Evolutionary conservation across 768 basidiomycete species (phyloP).

Genomic region (Pleurotus eryngii): DNA sequence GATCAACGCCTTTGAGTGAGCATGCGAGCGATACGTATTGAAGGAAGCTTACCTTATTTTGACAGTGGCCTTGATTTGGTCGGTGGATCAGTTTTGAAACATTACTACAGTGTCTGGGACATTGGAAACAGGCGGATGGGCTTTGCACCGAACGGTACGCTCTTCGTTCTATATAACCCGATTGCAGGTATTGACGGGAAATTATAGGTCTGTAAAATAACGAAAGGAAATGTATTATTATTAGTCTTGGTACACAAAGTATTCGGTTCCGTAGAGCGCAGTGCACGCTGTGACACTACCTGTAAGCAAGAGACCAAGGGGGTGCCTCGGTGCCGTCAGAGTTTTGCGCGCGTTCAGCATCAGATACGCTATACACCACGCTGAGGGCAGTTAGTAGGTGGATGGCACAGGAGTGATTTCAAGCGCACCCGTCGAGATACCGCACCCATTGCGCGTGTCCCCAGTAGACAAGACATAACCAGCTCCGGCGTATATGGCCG

Average conservation of each 20-base stretch:
- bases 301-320: slow-evolving; percentile 7
- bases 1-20: slow-evolving; percentile 50
- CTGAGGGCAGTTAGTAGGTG: neutral
- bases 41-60: neutral
- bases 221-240: neutral
- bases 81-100: slow-evolving; percentile 55
- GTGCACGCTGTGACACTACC: slow-evolving; percentile 10
- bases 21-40: neutral
- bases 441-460: slow-evolving; percentile 11
- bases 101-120: slow-evolving; percentile 61
- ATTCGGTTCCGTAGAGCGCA: slow-evolving; percentile 12
- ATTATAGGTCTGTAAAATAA: neutral
- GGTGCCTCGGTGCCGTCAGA: slow-evolving; percentile 8
- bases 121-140: slow-evolving; percentile 46
- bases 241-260: slow-evolving; percentile 13
- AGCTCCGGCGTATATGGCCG: slow-evolving; percentile 7
- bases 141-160: slow-evolving; percentile 36
- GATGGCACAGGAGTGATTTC: neutral
- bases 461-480: slow-evolving; percentile 10
- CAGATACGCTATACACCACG: slow-evolving; percentile 11
- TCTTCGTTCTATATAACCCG: neutral
- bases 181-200: neutral
- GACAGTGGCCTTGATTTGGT: slow-evolving; percentile 39
- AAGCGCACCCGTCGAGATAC: slow-evolving; percentile 11
- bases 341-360: slow-evolving; percentile 9